Percentiles rank a stretch among this genome's conserved stretches.
Evolutionary conservation across 106 monocot genomes (phyloP).

Genomic region (Cymbidium sinense): DNA sequence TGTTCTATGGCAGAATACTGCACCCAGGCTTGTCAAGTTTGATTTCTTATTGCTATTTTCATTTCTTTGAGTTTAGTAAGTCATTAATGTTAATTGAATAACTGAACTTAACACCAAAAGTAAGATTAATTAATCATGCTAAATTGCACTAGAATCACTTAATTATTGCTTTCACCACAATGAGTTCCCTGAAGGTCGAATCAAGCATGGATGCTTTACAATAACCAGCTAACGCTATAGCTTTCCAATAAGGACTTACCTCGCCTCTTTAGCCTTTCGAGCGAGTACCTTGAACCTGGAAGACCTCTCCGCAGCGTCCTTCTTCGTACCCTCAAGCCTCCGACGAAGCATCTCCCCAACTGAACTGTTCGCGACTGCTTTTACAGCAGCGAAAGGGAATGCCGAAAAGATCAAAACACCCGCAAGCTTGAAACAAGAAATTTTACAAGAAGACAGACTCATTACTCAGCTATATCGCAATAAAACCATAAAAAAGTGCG

Average conservation of each 20-base stretch:
- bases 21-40: too few species aligned
- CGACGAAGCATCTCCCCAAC: conserved; percentile 61
- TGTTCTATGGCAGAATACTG: too few species aligned
- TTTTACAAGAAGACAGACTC: background rate
- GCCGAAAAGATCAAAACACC: conserved; percentile 94
- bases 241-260: conserved; percentile 26
- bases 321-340: conserved; percentile 68
- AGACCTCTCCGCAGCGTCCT: conserved; percentile 38
- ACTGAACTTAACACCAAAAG: too few species aligned
- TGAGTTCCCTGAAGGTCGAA: background rate
- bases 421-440: conserved; percentile 43
- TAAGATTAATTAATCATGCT: too few species aligned
- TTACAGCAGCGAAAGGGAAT: conserved; percentile 89
- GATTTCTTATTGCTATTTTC: too few species aligned
- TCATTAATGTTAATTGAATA: too few species aligned
- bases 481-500: background rate
- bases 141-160: background rate
- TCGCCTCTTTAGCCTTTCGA: conserved; percentile 47
- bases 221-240: background rate
- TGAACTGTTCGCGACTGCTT: conserved; percentile 87
- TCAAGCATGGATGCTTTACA: too few species aligned
- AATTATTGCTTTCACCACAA: background rate
- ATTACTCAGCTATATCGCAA: background rate
- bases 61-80: too few species aligned
- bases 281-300: conserved; percentile 32